Evolutionary conservation across 202 grass and related monocot genomes (phyloP).

Genomic region (Zoysia matrella): DNA sequence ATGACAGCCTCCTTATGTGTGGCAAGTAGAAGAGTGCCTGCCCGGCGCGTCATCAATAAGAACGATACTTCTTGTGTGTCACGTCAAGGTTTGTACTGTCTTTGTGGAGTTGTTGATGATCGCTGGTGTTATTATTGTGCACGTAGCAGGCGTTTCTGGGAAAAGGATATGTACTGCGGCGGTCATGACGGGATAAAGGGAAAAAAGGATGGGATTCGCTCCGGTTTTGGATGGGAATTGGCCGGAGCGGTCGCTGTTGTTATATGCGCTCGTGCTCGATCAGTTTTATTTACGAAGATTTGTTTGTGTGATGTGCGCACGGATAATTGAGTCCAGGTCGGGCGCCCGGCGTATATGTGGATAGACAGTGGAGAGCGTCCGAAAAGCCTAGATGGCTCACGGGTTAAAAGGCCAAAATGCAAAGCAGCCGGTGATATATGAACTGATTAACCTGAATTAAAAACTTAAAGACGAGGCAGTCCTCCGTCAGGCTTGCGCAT

Average conservation of each 20-base stretch:
- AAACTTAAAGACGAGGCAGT: too few relatives aligned
- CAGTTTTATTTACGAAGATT: background rate
- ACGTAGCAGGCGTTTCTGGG: background rate
- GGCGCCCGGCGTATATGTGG: background rate
- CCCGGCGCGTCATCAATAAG: background rate
- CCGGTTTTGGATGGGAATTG: background rate
- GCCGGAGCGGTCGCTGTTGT: background rate
- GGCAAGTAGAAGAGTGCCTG: background rate
- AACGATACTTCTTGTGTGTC: background rate
- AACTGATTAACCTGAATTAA: too few relatives aligned
- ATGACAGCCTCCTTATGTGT: background rate
- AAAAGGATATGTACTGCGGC: background rate
- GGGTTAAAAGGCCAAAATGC: background rate
- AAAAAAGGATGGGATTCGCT: background rate
- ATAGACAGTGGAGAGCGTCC: background rate
- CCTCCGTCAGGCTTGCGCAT: too few relatives aligned
- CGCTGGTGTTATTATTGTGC: background rate
- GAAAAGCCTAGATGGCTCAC: background rate
- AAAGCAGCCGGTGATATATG: background rate
- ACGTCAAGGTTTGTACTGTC: background rate
- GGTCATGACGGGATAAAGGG: background rate
- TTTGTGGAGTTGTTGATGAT: background rate
- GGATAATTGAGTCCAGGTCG: slow-evolving; percentile 14
- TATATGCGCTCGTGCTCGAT: background rate
- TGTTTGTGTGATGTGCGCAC: background rate